These are phyloP conservation scores for Sordariomycetes sp. DNA, from an alignment of 2,329 filamentous ascomycete species.

Conservation along the genomic window DNA sequence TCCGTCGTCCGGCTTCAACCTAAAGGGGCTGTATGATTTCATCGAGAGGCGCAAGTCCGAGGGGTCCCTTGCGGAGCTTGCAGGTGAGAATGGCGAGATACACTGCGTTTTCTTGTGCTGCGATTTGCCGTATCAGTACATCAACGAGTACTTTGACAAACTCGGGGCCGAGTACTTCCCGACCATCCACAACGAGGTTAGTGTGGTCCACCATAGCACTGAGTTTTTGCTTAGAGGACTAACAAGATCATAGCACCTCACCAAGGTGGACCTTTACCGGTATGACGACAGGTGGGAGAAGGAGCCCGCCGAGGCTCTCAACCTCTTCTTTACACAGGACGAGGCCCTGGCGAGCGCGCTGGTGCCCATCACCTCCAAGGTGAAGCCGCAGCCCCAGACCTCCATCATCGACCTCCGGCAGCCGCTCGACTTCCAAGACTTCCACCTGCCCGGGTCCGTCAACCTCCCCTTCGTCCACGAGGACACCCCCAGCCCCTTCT, in stretches of 20 bases:
- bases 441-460: constrained; percentile 30
- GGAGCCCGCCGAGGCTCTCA: constrained; percentile 24
- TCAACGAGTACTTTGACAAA: constrained; percentile 47
- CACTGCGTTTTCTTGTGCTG: constrained; percentile 52
- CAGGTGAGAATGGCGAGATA: constrained; percentile 30
- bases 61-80: constrained; percentile 30
- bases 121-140: constrained; percentile 52
- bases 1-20: constrained; percentile 49
- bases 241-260: constrained; percentile 23
- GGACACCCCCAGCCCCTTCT: constrained; percentile 31
- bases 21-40: constrained; percentile 39
- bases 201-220: no score
- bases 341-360: constrained; percentile 13
- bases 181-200: constrained; percentile 29
- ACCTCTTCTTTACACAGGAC: constrained; percentile 18
- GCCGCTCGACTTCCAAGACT: constrained; percentile 25
- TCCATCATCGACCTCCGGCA: constrained; percentile 34
- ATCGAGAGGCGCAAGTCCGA: constrained; percentile 34
- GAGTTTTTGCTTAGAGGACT: background rate
- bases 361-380: constrained; percentile 11
- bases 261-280: constrained; percentile 37
- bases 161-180: constrained; percentile 35
- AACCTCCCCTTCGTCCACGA: constrained; percentile 30
- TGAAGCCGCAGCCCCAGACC: constrained; percentile 13
- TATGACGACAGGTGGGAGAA: constrained; percentile 47